Conservation (phyloP, 1,284 basidiomycete genomes). For the Butyriboletus appendiculatus region DNA sequence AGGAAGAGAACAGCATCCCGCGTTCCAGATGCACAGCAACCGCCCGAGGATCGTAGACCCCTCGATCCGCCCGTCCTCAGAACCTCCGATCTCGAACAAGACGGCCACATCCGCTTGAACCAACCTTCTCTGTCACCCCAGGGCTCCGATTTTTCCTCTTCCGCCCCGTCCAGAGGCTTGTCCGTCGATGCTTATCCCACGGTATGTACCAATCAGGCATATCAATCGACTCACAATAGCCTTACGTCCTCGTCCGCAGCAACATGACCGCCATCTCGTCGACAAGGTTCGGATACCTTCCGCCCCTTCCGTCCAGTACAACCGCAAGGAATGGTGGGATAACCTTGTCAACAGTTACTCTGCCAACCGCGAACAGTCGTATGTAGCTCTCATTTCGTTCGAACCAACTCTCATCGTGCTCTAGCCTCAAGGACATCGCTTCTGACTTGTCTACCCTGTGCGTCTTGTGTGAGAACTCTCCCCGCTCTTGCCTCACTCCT, state of each 20-base stretch:
- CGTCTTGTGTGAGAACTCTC: conserved; percentile 25
- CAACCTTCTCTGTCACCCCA: conserved; percentile 36
- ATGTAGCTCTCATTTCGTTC: conserved; percentile 15
- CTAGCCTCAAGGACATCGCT: conserved; percentile 52
- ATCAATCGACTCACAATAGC: not conserved
- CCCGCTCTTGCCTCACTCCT: conserved; percentile 8
- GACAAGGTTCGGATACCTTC: conserved; percentile 41
- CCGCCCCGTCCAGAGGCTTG: conserved; percentile 27
- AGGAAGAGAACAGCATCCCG: conserved; percentile 52
- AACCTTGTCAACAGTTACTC: conserved; percentile 54
- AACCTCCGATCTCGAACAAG: conserved; percentile 32
- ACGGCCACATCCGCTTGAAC: conserved; percentile 25
- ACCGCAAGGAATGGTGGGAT: conserved; percentile 65
- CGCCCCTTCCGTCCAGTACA: conserved; percentile 44
- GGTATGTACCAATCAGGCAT: conserved; percentile 18
- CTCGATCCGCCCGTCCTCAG: conserved; percentile 30
- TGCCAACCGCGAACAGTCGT: conserved; percentile 45
- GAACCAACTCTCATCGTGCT: conserved; percentile 4
- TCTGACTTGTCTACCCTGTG: conserved; percentile 59
- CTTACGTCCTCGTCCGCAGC: conserved; percentile 16
- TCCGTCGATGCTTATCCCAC: conserved; percentile 28
- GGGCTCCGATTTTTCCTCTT: conserved; percentile 34
- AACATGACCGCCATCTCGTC: conserved; percentile 30
- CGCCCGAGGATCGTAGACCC: conserved; percentile 29
- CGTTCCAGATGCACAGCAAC: conserved; percentile 35